Conservation (phyloP, 805 yeast species). For the Schizosaccharomyces octosporus region DNA sequence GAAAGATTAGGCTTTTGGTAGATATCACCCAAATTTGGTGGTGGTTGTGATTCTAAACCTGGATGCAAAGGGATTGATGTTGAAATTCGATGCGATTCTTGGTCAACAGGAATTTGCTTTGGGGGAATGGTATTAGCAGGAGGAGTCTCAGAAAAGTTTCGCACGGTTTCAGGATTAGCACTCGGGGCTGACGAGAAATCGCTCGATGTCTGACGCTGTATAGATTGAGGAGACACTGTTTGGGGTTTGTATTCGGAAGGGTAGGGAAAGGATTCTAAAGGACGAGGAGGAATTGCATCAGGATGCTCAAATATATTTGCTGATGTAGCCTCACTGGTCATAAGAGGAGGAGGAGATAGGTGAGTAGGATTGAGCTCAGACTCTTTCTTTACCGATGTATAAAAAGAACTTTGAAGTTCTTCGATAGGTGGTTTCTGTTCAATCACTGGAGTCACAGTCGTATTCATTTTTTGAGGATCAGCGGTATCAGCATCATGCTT, state of each 20-base stretch:
- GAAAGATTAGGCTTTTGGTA: slow-evolving; percentile 16
- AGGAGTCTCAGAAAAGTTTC: too few relatives aligned
- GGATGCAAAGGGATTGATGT: neutral
- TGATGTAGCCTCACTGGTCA: neutral
- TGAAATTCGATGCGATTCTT: neutral
- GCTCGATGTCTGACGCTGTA: too few relatives aligned
- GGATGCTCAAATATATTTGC: neutral
- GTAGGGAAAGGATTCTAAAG: neutral
- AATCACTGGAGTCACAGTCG: neutral
- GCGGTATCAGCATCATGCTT: neutral
- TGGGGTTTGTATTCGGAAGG: neutral
- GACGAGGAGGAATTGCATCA: neutral
- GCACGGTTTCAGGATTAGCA: too few relatives aligned
- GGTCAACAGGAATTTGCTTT: too few relatives aligned
- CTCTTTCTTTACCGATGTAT: too few relatives aligned
- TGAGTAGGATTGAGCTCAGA: neutral
- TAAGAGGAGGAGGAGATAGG: neutral
- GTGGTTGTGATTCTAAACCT: neutral
- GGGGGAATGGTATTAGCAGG: too few relatives aligned
- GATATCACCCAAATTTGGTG: slow-evolving; percentile 1
- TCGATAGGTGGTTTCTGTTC: too few relatives aligned
- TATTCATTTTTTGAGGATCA: neutral
- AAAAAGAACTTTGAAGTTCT: too few relatives aligned
- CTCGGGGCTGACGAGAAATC: too few relatives aligned
- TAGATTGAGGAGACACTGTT: neutral